Conservation (phyloP, 78 protist species). For the Pirum gemmata region DNA sequence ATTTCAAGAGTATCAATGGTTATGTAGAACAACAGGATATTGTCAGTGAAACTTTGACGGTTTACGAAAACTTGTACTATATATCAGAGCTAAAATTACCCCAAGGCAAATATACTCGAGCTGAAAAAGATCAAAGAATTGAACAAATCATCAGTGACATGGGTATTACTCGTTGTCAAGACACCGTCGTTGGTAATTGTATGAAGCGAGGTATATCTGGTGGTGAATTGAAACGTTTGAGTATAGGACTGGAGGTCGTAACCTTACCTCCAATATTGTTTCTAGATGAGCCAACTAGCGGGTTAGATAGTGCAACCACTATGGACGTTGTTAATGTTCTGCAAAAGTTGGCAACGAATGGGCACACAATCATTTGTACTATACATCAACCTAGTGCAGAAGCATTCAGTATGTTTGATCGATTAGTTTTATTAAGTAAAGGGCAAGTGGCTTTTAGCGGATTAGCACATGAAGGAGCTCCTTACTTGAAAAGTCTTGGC, state of each 20-base stretch:
- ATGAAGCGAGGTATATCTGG: slow-evolving; percentile 17
- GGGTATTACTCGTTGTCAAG: too few relatives aligned
- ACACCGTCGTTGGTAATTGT: slow-evolving; percentile 33
- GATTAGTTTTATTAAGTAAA: not conserved
- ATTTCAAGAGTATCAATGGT: not conserved
- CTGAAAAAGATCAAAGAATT: too few relatives aligned
- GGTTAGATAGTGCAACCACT: slow-evolving; percentile 11
- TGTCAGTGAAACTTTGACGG: slow-evolving; percentile 52
- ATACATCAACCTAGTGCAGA: slow-evolving; percentile 28
- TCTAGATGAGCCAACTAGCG: slow-evolving; percentile 27
- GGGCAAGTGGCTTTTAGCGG: slow-evolving; percentile 28
- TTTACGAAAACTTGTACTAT: slow-evolving; percentile 52
- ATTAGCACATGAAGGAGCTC: not conserved
- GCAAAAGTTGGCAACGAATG: not conserved
- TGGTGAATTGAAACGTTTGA: slow-evolving; percentile 23
- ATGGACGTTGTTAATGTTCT: not conserved
- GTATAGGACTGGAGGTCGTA: slow-evolving; percentile 36
- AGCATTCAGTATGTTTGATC: not conserved
- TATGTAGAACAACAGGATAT: slow-evolving; percentile 48
- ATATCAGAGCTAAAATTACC: slow-evolving; percentile 43
- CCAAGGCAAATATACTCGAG: slow-evolving; percentile 28
- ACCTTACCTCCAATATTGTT: slow-evolving; percentile 18
- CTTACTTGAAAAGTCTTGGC: too few relatives aligned
- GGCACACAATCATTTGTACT: not conserved
- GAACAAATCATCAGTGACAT: too few relatives aligned